phyloP scores from a whole-genome alignment of 2,329 filamentous ascomycete genomes.

The Clarireedia homoeocarpa region DNA sequence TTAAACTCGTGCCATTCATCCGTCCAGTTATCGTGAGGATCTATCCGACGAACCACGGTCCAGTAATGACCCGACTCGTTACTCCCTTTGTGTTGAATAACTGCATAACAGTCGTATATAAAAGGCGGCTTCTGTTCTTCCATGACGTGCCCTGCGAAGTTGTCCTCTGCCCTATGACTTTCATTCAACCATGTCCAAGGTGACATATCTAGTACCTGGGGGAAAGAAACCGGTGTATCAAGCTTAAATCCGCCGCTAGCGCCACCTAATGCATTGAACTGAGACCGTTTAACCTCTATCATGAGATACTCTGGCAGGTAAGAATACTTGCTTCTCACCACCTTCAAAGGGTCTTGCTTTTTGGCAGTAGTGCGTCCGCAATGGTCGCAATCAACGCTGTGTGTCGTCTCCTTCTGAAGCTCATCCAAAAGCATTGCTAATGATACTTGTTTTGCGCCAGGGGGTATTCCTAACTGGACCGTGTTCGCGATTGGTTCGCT shows the following conservation, averaged over 20 bases:
- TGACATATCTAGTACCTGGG: constrained; percentile 1
- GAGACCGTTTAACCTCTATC: not conserved
- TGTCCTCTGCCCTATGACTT: not conserved
- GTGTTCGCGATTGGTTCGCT: too few relatives aligned
- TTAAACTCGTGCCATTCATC: constrained; percentile 7
- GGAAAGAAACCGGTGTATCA: not conserved
- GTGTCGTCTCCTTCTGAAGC: not conserved
- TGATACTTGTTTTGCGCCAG: not conserved
- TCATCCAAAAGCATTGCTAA: not conserved
- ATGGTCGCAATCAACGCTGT: not conserved
- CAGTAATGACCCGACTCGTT: not conserved
- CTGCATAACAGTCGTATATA: constrained; percentile 6
- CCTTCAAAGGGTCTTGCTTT: not conserved
- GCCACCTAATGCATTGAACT: not conserved
- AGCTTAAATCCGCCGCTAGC: not conserved
- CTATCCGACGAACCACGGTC: constrained; percentile 3
- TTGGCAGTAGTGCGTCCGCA: not conserved
- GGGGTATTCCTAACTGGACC: not conserved
- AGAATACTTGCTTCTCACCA: not conserved
- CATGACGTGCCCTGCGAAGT: not conserved
- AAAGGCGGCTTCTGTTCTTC: constrained; percentile 4
- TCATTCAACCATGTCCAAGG: constrained; percentile 1
- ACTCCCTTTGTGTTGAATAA: not conserved
- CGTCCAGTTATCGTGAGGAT: constrained; percentile 1
- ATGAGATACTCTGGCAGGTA: constrained; percentile 2